Conservation (phyloP, 108 stramenopile species). For the Mediolabrus comicus region DNA sequence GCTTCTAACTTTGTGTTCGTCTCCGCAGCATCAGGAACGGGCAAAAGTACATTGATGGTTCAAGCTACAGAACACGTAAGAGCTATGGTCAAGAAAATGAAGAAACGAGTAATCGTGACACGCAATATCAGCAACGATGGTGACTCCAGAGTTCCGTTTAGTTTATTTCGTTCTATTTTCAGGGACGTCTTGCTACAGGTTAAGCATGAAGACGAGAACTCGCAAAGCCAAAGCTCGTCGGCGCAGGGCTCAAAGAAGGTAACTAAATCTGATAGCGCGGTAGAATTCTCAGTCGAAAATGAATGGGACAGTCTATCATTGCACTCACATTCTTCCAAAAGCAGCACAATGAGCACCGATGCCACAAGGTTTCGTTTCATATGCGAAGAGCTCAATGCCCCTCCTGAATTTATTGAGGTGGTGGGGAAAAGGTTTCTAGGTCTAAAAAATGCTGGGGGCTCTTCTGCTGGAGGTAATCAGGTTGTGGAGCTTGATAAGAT, state of each 20-base stretch:
- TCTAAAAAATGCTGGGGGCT: slow-evolving; percentile 12
- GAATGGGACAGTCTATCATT: slow-evolving; percentile 48
- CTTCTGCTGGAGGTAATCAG: slow-evolving; percentile 9
- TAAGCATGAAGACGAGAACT: slow-evolving; percentile 26
- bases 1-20: slow-evolving; percentile 45
- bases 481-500: slow-evolving; percentile 45
- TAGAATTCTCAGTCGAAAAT: slow-evolving; percentile 25
- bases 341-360: slow-evolving; percentile 29
- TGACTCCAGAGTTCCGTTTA: slow-evolving; percentile 60
- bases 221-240: not conserved
- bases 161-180: slow-evolving; percentile 60
- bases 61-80: slow-evolving; percentile 53
- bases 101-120: slow-evolving; percentile 46
- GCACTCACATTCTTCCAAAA: slow-evolving; percentile 37
- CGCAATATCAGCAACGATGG: slow-evolving; percentile 62
- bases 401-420: slow-evolving; percentile 58
- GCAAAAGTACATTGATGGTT: slow-evolving; percentile 57
- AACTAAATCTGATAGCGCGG: not conserved
- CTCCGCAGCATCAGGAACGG: slow-evolving; percentile 54
- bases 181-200: slow-evolving; percentile 41
- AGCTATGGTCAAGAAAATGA: slow-evolving; percentile 37
- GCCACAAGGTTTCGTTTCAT: slow-evolving; percentile 41
- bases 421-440: slow-evolving; percentile 45
- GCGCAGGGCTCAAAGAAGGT: not conserved
- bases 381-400: slow-evolving; percentile 58